Evolutionary conservation across 495 filamentous ascomycete genomes (phyloP).

Genomic region (Tuber brumale): DNA sequence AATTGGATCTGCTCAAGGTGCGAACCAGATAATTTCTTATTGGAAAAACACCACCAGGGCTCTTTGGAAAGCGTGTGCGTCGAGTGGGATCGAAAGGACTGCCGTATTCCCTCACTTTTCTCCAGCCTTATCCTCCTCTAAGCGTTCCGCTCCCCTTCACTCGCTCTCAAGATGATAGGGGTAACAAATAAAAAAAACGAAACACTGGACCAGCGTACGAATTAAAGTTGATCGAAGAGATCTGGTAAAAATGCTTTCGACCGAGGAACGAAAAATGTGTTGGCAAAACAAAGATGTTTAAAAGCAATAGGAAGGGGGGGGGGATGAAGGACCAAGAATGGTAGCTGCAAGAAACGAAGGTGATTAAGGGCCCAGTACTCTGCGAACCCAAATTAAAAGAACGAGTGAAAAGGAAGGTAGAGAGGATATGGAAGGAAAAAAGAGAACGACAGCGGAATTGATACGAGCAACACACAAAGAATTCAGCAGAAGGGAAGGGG

Average conservation of each 20-base stretch:
- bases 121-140: neutral
- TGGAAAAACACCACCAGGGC: slow-evolving; percentile 19
- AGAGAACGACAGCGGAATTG: slow-evolving; percentile 27
- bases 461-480: slow-evolving; percentile 25
- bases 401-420: neutral
- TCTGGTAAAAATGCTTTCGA: neutral
- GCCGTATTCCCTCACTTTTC: neutral
- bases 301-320: slow-evolving; percentile 22
- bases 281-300: slow-evolving; percentile 10
- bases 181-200: neutral
- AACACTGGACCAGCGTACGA: neutral
- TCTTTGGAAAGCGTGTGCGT: neutral
- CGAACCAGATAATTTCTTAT: slow-evolving; percentile 17
- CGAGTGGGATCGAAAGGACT: neutral
- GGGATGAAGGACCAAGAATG: slow-evolving; percentile 14
- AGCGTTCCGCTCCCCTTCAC: neutral
- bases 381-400: slow-evolving; percentile 20
- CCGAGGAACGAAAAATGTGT: slow-evolving; percentile 18
- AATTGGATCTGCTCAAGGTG: slow-evolving; percentile 5
- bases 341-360: slow-evolving; percentile 7
- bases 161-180: neutral
- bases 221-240: neutral
- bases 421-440: neutral
- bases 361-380: slow-evolving; percentile 17
- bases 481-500: slow-evolving; percentile 11